Evolutionary conservation across 2,329 filamentous ascomycete species (phyloP), one percentile per base, ranked within the genome.

Genomic region (Colletotrichum tabaci): DNA sequence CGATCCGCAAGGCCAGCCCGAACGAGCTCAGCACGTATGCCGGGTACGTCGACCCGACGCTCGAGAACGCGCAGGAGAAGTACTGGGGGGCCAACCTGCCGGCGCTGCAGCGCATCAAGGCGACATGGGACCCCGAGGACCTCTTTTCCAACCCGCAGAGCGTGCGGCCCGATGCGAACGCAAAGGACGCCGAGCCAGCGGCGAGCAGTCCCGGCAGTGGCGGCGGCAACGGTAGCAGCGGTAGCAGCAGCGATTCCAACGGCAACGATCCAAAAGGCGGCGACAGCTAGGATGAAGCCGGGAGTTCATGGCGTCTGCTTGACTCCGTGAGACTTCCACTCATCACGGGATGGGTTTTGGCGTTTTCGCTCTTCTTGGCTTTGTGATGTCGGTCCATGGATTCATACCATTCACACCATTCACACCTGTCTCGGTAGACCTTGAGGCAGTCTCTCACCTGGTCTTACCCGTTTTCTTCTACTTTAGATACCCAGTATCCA

Each of bases 91-190:
- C 81, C 0, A 89, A 90, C 72, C 78, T 90, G 47, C 78, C 82
- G 0, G 75, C 72, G 10, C 79, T 91, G 60, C 80, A 84, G 61
- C 63, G 78, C 60, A 82, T 91, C 56, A 91, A 91, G 80, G 75
- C 79, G 7, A 80, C 77, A 2, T 85, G 86, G 78, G 89, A 91
- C 75, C 86, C 88, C 1, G 74, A 77, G 0, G 85, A 90, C 71
- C 63, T 89, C 0, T 91, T 91, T 74, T 85, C 86, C 61, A 91
- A 91, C 72, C 88, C 88, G 0, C 88, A 91, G 77, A 90, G 86
- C 74, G 81, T 88, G n/a, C 78, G 78, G 53, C 78, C 79, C n/a
- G 77, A 74, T 7, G 71, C 69, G 50, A 35, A 63, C 18, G 69
- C 69, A 15, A 47, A 72, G 58, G 64, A 53, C 38, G 57, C 44